Evolutionary conservation across 1,139 yeast species (phyloP).

Genomic region (Candida sp.): DNA sequence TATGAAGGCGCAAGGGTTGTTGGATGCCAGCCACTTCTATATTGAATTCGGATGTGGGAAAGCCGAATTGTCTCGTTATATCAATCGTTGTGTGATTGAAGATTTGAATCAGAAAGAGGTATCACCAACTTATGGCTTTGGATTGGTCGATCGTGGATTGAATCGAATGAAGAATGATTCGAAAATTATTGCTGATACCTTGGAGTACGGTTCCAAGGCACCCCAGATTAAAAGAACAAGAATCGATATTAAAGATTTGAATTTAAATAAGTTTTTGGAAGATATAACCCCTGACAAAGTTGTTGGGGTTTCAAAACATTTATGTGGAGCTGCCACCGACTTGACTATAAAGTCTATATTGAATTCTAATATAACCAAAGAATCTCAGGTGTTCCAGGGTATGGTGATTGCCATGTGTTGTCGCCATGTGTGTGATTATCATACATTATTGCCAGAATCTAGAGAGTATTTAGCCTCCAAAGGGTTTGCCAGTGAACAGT

Average conservation of each 20-base stretch:
- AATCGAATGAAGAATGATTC: constrained; percentile 77
- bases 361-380: constrained; percentile 30
- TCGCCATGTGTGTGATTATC: constrained; percentile 72
- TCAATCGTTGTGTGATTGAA: constrained; percentile 45
- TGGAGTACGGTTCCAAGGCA: constrained; percentile 7
- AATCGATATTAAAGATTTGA: constrained; percentile 77
- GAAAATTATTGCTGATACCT: constrained; percentile 56
- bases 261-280: constrained; percentile 44
- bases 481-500: constrained; percentile 28
- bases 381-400: constrained; percentile 37
- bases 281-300: constrained; percentile 19
- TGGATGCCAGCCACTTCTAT: constrained; percentile 38
- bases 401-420: constrained; percentile 91
- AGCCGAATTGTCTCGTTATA: constrained; percentile 74
- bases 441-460: constrained; percentile 51
- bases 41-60: constrained; percentile 91
- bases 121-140: constrained; percentile 35
- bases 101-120: constrained; percentile 15
- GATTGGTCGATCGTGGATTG: constrained; percentile 74
- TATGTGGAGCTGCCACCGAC: constrained; percentile 95
- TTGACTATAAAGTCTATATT: constrained; percentile 66
- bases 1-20: constrained; percentile 40
- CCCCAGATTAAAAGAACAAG: constrained; percentile 53
- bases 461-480: constrained; percentile 29
- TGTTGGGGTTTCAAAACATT: constrained; percentile 78